These are phyloP conservation scores for Mycena amicta DNA, from an alignment of 768 basidiomycete species.

Conservation along the genomic window DNA sequence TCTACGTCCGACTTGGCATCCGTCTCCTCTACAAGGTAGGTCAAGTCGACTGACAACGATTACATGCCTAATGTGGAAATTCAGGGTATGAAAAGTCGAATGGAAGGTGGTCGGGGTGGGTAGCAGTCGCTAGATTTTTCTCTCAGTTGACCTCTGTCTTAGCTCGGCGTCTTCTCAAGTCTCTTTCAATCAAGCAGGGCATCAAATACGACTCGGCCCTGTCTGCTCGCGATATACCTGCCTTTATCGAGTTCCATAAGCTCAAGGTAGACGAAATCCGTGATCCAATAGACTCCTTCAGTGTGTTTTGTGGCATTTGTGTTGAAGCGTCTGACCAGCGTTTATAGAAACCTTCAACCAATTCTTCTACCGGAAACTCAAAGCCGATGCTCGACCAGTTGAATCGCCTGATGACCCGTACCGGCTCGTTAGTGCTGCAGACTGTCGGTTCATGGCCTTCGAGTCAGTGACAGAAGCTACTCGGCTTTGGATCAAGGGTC, in stretches of 20 bases:
- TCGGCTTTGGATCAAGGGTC: constrained; percentile 93
- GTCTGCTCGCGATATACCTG: constrained; percentile 80
- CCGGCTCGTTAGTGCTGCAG: constrained; percentile 86
- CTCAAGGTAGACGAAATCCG: constrained; percentile 81
- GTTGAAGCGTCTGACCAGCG: background rate
- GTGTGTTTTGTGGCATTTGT: constrained; percentile 44
- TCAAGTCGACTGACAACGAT: too few species aligned
- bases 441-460: constrained; percentile 96
- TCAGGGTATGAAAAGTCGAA: constrained; percentile 79
- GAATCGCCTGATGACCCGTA: constrained; percentile 73
- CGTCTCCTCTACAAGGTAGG: constrained; percentile 82
- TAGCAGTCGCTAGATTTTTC: too few species aligned
- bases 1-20: constrained; percentile 91
- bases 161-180: constrained; percentile 85
- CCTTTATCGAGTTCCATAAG: constrained; percentile 89
- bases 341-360: constrained; percentile 84
- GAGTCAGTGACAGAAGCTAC: constrained; percentile 86
- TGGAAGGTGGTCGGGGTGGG: constrained; percentile 87
- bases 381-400: constrained; percentile 75
- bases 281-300: constrained; percentile 83
- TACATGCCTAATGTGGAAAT: too few species aligned
- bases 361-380: constrained; percentile 91
- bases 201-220: constrained; percentile 87
- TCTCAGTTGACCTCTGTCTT: too few species aligned
- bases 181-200: constrained; percentile 91